Base-by-base conservation (phyloP, 192 early-diverging fungal genomes). In the Coemansia sp. region DNA sequence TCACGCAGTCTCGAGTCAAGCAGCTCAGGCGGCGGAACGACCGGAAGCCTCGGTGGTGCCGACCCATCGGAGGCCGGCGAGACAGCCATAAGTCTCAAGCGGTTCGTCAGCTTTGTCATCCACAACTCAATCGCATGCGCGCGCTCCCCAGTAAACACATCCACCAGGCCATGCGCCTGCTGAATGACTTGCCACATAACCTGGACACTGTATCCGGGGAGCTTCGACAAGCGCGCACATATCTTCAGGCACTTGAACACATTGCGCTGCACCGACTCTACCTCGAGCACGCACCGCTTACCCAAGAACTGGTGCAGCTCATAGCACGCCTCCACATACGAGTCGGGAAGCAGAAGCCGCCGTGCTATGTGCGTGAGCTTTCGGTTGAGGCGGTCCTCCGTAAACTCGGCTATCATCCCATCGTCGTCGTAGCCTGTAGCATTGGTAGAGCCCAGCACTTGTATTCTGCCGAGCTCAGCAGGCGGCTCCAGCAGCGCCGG, bases 231-330 rank as follows among this genome's bases (percentile, higher is more conserved):
- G 8, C 78, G 66, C 4, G 78, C 78, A 35, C 78, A 81, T 14
- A 81, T 76, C 66, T 81, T 81, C 2, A 81, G 14, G 38, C 78
- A 81, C 38, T 81, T 81, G 64, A 81, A 81, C n/a, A 71, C 66
- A 40, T 81, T 81, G 42, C 78, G 66, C 60, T 81, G 73, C 55
- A 76, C 73, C 1, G 69, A 42, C 55, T 81, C 73, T 16, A 62
- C 43, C 20, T 62, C 60, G 13, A 76, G 35, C 37, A 50, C 42
- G 0, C 40, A 35, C 8, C 66, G 67, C 28, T 51, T 45, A 0
- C 59, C 78, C 63, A 81, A 46, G 53, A 81, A 75, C 50, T 69
- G 65, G 48, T 72, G 73, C 34, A 81, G 37, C 45, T 75, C 69
- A 16, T 66, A 81, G 63, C 78, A 81, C 33, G 78, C 78, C 46